phyloP scores from a whole-genome alignment of 192 early-diverging fungal genomes.

The Backusella circina region DNA sequence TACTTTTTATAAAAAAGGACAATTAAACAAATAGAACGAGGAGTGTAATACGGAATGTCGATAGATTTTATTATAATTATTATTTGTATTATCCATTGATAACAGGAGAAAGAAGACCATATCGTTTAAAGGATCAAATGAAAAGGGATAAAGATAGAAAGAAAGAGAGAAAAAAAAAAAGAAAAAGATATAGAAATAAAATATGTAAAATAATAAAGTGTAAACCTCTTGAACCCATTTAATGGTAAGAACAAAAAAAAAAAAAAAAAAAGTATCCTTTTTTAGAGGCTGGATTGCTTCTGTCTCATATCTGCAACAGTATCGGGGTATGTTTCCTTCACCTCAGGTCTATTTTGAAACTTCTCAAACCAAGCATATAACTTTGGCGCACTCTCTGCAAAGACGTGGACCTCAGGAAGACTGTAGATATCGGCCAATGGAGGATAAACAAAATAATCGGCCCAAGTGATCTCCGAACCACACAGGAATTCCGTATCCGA shows the following conservation, averaged over 20 bases:
- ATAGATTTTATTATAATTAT: not conserved
- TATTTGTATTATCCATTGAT: not conserved
- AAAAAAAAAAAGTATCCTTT: not conserved
- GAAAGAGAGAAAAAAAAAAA: not conserved
- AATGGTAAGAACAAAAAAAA: not conserved
- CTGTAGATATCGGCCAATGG: conserved; percentile 25
- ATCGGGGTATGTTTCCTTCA: conserved; percentile 16
- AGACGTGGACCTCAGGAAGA: conserved; percentile 11
- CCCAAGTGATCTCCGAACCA: conserved; percentile 32
- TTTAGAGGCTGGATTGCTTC: not conserved
- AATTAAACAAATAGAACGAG: not conserved
- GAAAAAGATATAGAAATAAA: not conserved
- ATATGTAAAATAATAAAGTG: not conserved
- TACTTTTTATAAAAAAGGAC: not conserved
- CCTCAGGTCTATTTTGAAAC: conserved; percentile 17
- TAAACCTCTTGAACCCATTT: not conserved
- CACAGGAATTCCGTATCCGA: conserved; percentile 13
- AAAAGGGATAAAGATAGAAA: not conserved
- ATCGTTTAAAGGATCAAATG: not conserved
- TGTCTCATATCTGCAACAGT: conserved; percentile 28
- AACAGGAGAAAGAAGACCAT: not conserved
- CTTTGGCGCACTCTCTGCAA: conserved; percentile 16
- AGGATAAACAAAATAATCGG: conserved; percentile 35
- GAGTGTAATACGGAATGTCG: not conserved
- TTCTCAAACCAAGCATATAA: conserved; percentile 27